phyloP scores from a whole-genome alignment of 257 asterid species.

The Fraxinus anomala region DNA sequence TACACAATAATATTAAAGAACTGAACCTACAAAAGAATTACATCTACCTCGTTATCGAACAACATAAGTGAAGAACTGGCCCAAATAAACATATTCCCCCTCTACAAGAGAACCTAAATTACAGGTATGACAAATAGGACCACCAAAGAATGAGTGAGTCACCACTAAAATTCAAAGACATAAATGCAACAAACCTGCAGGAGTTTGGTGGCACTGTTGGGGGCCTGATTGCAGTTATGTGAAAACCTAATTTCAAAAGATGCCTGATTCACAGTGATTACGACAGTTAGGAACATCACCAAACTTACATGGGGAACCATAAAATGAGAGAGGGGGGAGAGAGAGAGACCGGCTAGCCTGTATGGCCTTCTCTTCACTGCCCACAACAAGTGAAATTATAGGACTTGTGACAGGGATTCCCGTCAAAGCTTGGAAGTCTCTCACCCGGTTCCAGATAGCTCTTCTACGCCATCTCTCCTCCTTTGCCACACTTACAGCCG shows the following conservation, averaged over 20 bases:
- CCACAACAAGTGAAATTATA: constrained; percentile 63
- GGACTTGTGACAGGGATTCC: constrained; percentile 52
- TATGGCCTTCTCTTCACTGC: constrained; percentile 84
- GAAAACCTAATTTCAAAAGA: constrained; percentile 77
- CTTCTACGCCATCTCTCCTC: constrained; percentile 87
- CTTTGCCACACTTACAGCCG: constrained; percentile 75
- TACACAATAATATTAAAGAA: not conserved
- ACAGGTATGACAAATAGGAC: constrained; percentile 35
- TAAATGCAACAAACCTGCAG: constrained; percentile 70
- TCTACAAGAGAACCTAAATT: constrained; percentile 68
- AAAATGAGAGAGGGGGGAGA: not conserved
- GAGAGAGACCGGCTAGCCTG: constrained; percentile 80
- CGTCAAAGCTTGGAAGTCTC: constrained; percentile 60
- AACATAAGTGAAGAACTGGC: constrained; percentile 53
- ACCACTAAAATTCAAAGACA: not conserved
- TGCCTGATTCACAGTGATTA: constrained; percentile 57
- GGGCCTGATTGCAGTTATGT: constrained; percentile 87
- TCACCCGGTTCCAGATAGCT: constrained; percentile 62
- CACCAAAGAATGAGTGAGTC: not conserved
- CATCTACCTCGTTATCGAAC: not conserved
- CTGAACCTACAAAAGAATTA: not conserved
- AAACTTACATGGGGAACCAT: not conserved
- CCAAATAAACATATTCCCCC: too few species aligned
- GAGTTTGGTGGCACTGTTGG: constrained; percentile 96
- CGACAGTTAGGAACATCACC: constrained; percentile 24